These are phyloP conservation scores for Fimicolochytrium jonesii DNA, from an alignment of 192 early-diverging fungal species.

Conservation along the genomic window DNA sequence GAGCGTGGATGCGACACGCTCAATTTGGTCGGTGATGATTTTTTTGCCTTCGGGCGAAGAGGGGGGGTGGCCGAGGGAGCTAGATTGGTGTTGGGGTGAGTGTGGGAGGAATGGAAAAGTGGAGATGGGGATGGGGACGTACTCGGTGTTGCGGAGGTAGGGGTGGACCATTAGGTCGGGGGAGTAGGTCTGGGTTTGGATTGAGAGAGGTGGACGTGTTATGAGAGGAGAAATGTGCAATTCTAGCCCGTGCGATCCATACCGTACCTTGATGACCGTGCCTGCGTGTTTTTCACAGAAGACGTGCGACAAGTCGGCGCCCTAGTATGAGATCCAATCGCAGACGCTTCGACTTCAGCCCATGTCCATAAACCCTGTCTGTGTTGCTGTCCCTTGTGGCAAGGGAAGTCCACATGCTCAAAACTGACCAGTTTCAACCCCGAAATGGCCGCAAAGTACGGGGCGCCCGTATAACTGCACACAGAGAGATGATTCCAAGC, in stretches of 20 bases:
- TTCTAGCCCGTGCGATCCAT: neutral
- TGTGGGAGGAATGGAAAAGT: too few relatives aligned
- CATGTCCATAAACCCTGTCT: neutral
- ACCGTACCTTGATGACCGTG: slow-evolving; percentile 64
- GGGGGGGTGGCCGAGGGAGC: too few relatives aligned
- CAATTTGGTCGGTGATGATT: slow-evolving; percentile 42
- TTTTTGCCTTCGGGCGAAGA: too few relatives aligned
- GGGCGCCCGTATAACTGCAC: slow-evolving; percentile 68
- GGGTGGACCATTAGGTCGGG: slow-evolving; percentile 95
- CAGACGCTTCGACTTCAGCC: neutral
- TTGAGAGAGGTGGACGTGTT: too few relatives aligned
- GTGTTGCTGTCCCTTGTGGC: neutral
- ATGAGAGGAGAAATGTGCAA: too few relatives aligned
- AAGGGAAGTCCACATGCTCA: neutral
- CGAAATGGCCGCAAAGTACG: slow-evolving; percentile 78
- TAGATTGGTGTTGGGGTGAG: too few relatives aligned
- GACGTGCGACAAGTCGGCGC: slow-evolving; percentile 80
- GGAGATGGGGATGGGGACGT: neutral
- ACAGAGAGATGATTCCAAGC: neutral
- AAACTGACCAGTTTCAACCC: slow-evolving; percentile 61
- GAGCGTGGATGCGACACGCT: slow-evolving; percentile 49
- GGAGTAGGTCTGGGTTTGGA: slow-evolving; percentile 58
- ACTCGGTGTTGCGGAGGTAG: slow-evolving; percentile 53
- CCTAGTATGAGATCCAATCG: slow-evolving; percentile 40
- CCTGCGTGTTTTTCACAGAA: slow-evolving; percentile 80